Evolutionary conservation across 306 rosid genomes (phyloP).

Genomic region (Purshia tridentata): DNA sequence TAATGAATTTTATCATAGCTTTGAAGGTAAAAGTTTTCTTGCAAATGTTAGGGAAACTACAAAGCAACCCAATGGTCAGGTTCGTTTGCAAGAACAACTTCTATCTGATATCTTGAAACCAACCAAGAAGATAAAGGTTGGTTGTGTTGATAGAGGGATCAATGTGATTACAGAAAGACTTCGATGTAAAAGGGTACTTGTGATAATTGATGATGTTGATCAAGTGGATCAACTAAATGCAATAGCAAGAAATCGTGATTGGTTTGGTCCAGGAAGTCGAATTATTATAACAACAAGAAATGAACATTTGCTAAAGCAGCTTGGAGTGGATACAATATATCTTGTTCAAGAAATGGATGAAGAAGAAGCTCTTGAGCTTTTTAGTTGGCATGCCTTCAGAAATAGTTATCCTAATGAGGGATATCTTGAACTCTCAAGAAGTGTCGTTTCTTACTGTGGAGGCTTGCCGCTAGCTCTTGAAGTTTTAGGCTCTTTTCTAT

Average conservation of each 20-base stretch:
- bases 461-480: constrained; percentile 49
- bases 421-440: constrained; percentile 6
- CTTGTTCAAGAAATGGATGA: not conserved
- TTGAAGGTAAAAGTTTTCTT: constrained; percentile 21
- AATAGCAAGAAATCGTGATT: not conserved
- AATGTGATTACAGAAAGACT: not conserved
- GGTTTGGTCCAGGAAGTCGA: constrained; percentile 29
- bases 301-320: not conserved
- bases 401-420: not conserved
- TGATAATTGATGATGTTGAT: constrained; percentile 22
- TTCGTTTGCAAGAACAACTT: constrained; percentile 22
- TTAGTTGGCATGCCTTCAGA: constrained; percentile 36
- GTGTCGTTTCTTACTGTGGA: constrained; percentile 18
- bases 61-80: not conserved
- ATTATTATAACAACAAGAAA: constrained; percentile 32
- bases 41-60: constrained; percentile 12
- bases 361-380: constrained; percentile 24
- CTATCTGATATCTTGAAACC: constrained; percentile 2
- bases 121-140: not conserved
- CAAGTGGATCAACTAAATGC: not conserved
- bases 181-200: not conserved
- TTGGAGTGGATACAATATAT: not conserved
- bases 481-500: constrained; percentile 37
- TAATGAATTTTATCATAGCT: constrained; percentile 13
- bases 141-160: not conserved